Percentiles rank a stretch among this genome's conserved stretches.
phyloP scores from a whole-genome alignment of 2,329 filamentous ascomycete species.

The Botrytis tulipae region DNA sequence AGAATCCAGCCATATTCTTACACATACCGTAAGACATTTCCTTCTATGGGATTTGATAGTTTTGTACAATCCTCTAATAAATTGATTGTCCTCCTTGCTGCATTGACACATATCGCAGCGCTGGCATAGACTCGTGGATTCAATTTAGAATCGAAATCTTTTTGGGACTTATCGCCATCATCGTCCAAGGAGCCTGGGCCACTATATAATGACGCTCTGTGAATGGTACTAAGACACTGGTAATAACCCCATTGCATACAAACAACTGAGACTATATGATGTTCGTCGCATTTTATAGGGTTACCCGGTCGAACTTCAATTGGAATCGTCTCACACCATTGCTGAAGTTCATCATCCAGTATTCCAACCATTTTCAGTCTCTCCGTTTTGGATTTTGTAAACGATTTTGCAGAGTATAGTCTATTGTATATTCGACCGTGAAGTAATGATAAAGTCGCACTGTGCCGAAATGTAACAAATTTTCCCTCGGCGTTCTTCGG shows the following conservation, averaged over 20 bases:
- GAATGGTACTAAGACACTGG: constrained; percentile 28
- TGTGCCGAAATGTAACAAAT: constrained; percentile 27
- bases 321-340: constrained; percentile 31
- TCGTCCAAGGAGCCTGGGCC: constrained; percentile 21
- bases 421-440: constrained; percentile 30
- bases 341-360: constrained; percentile 31
- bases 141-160: constrained; percentile 20
- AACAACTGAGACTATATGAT: constrained; percentile 27
- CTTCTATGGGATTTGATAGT: constrained; percentile 26
- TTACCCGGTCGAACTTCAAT: constrained; percentile 32
- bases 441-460: constrained; percentile 28
- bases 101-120: constrained; percentile 27
- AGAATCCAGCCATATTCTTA: background rate
- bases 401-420: constrained; percentile 33
- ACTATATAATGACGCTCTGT: constrained; percentile 29
- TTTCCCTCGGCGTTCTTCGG: constrained; percentile 22
- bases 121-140: constrained; percentile 30
- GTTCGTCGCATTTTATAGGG: constrained; percentile 25
- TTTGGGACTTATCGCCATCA: constrained; percentile 14
- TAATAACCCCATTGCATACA: constrained; percentile 33
- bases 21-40: constrained; percentile 20
- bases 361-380: constrained; percentile 28
- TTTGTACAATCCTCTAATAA: constrained; percentile 25
- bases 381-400: constrained; percentile 29
- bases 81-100: constrained; percentile 29